These are phyloP conservation scores for Halenospora varia DNA, from an alignment of 495 filamentous ascomycete genomes.

Conservation along the genomic window DNA sequence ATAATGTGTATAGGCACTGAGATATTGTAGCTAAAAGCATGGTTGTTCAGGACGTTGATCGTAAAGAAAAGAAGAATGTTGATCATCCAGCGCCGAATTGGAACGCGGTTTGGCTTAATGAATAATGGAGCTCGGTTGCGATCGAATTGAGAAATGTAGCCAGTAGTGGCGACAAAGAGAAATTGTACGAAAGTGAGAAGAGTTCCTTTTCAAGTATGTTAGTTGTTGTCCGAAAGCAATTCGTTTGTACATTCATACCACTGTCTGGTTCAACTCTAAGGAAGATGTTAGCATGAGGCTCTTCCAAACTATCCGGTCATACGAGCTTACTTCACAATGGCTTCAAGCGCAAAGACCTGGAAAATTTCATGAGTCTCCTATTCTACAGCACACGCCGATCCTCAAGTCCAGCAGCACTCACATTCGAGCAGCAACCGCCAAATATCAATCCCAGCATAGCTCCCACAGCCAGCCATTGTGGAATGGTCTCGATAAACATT, in stretches of 20 bases:
- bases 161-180: conserved; percentile 72
- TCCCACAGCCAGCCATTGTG: conserved; percentile 61
- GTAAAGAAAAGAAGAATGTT: conserved; percentile 89
- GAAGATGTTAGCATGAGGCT: conserved; percentile 18
- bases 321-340: conserved; percentile 76
- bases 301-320: not conserved
- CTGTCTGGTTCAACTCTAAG: conserved; percentile 55
- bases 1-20: conserved; percentile 98
- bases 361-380: conserved; percentile 23
- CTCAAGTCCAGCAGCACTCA: conserved; percentile 40
- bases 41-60: conserved; percentile 95
- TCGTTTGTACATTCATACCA: conserved; percentile 38
- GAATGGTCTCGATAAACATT: conserved; percentile 58
- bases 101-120: conserved; percentile 73
- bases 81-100: conserved; percentile 76
- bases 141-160: conserved; percentile 68
- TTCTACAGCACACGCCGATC: conserved; percentile 7
- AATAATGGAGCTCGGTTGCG: conserved; percentile 56
- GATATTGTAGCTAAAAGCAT: conserved; percentile 95
- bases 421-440: conserved; percentile 96
- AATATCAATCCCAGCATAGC: conserved; percentile 88
- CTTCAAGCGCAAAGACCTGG: conserved; percentile 89
- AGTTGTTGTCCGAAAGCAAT: conserved; percentile 11
- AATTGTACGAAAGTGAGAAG: conserved; percentile 96
- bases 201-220: conserved; percentile 50